phyloP scores from a whole-genome alignment of 495 filamentous ascomycete species.

The Thermothielavioides terrestris region DNA sequence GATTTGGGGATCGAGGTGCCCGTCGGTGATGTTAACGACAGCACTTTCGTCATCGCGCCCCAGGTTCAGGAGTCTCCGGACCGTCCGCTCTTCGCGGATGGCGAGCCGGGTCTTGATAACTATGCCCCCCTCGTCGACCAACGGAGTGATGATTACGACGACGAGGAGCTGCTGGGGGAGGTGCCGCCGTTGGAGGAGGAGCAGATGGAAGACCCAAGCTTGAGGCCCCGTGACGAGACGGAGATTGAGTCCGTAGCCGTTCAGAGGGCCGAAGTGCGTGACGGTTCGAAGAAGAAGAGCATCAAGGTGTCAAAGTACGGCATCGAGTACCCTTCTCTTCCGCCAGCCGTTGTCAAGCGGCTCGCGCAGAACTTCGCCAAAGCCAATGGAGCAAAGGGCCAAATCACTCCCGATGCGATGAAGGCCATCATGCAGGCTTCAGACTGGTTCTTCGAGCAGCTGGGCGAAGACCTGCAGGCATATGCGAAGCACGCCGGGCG shows the following conservation, averaged over 20 bases:
- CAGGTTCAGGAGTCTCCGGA: conserved; percentile 18
- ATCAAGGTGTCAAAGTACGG: conserved; percentile 62
- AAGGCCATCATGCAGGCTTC: conserved; percentile 67
- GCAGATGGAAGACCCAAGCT: conserved; percentile 4
- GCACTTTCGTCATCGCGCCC: conserved; percentile 35
- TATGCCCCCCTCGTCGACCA: conserved; percentile 16
- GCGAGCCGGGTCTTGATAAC: conserved; percentile 10
- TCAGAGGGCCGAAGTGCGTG: conserved; percentile 21
- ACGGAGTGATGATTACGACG: conserved; percentile 20
- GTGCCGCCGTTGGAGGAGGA: conserved; percentile 16
- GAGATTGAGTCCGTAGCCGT: not conserved
- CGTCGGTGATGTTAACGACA: conserved; percentile 34
- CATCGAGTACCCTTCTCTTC: conserved; percentile 65
- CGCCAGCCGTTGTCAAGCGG: conserved; percentile 60
- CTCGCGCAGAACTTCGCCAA: conserved; percentile 64
- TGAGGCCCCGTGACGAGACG: not conserved
- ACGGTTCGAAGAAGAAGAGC: conserved; percentile 38
- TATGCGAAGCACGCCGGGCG: conserved; percentile 77
- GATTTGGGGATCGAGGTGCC: conserved; percentile 42
- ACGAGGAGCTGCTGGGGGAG: conserved; percentile 18
- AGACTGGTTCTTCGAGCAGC: conserved; percentile 84
- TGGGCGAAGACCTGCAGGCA: conserved; percentile 64
- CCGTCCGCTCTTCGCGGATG: conserved; percentile 4
- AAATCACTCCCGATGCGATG: conserved; percentile 63
- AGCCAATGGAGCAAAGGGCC: conserved; percentile 51